Percentiles rank a stretch among this genome's conserved stretches.
Conservation (phyloP, 2,329 filamentous ascomycete species). For the Lasiodiplodia gonubiensis region DNA sequence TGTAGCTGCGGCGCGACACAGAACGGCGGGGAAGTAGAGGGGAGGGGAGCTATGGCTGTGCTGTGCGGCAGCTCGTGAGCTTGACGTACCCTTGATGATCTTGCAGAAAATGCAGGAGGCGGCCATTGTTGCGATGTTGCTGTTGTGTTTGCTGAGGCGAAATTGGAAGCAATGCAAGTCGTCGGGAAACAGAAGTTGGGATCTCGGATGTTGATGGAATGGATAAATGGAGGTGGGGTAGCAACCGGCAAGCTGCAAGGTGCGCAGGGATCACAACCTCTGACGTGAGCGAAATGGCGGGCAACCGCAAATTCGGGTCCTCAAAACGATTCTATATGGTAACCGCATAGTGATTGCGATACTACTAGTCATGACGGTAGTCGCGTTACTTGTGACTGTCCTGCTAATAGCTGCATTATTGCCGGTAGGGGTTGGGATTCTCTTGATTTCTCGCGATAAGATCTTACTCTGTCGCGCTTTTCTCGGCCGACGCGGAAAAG, state of each 20-base stretch:
- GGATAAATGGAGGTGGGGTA: constrained; percentile 24
- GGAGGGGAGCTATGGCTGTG: constrained; percentile 1
- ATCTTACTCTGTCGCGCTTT: not conserved
- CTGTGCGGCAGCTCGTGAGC: not conserved
- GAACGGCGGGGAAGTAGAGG: not conserved
- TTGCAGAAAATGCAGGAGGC: constrained; percentile 94
- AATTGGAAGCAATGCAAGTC: not conserved
- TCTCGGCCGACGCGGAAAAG: constrained; percentile 13
- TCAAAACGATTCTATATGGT: too few relatives aligned
- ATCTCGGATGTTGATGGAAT: constrained; percentile 14
- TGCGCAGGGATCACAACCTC: constrained; percentile 6
- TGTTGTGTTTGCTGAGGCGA: not conserved
- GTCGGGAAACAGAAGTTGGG: not conserved
- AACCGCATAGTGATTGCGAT: too few relatives aligned
- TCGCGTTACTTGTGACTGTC: too few relatives aligned
- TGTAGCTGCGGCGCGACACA: not conserved
- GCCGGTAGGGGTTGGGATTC: constrained; percentile 18
- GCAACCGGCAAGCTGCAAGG: constrained; percentile 3
- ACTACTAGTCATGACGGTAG: too few relatives aligned
- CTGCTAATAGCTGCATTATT: too few relatives aligned
- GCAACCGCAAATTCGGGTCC: too few relatives aligned
- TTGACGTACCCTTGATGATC: constrained; percentile 81
- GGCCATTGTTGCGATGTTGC: constrained; percentile 40
- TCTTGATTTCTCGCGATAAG: constrained; percentile 10
- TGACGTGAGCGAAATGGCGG: not conserved